These are phyloP conservation scores for Mycena filopes DNA, from an alignment of 768 basidiomycete genomes.

Conservation along the genomic window DNA sequence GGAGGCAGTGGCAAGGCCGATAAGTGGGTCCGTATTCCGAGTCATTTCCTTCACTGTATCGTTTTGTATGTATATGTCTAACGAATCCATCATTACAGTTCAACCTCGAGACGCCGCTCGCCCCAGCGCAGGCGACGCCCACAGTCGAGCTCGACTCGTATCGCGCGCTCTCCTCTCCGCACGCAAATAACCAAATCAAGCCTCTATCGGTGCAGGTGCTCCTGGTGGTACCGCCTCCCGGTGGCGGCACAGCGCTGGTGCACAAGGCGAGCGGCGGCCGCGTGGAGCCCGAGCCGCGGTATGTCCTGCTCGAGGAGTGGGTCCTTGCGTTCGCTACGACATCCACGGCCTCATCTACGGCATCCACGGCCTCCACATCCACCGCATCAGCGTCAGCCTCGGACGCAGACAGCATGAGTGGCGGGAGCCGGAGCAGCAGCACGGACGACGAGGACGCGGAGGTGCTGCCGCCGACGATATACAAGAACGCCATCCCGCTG, in stretches of 20 bases:
- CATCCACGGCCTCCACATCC: conserved; percentile 32
- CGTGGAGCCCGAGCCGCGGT: conserved; percentile 74
- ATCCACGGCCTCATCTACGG: too few relatives aligned
- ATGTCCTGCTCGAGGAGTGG: conserved; percentile 82
- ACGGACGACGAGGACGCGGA: conserved; percentile 45
- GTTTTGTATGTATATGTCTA: conserved; percentile 2
- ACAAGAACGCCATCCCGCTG: conserved; percentile 86
- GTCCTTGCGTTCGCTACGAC: conserved; percentile 60
- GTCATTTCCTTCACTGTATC: not conserved
- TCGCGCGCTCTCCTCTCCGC: conserved; percentile 60
- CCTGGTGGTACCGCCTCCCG: conserved; percentile 74
- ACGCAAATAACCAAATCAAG: not conserved
- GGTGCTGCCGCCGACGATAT: conserved; percentile 77
- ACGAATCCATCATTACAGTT: conserved; percentile 58
- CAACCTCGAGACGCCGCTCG: conserved; percentile 83
- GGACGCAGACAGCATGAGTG: not conserved
- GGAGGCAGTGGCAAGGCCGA: conserved; percentile 59
- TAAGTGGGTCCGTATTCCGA: conserved; percentile 75
- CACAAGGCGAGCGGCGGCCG: conserved; percentile 70
- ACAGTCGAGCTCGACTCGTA: conserved; percentile 70
- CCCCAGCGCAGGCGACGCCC: conserved; percentile 63
- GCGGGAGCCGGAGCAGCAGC: conserved; percentile 8
- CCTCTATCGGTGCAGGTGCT: conserved; percentile 77
- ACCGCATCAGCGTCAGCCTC: not conserved
- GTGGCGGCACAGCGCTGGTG: conserved; percentile 78